phyloP scores from a whole-genome alignment of 1,284 basidiomycete genomes.

The Heterobasidion irregulare region DNA sequence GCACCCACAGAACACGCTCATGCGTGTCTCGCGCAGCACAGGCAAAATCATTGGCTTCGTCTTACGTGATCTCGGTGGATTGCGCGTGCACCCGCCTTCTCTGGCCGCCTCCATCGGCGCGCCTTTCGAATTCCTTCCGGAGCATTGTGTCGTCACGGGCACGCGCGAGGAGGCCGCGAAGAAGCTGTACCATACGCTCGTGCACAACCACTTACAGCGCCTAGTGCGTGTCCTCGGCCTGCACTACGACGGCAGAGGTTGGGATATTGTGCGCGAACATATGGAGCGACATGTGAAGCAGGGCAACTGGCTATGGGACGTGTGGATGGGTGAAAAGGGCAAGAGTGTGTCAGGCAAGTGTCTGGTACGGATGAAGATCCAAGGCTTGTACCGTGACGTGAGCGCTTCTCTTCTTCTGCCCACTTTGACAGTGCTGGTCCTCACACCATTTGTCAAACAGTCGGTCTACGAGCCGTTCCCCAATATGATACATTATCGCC shows the following conservation, averaged over 20 bases:
- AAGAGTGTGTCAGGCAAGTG: conserved; percentile 39
- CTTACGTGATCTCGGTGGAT: conserved; percentile 41
- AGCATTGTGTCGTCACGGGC: conserved; percentile 36
- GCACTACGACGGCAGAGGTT: conserved; percentile 38
- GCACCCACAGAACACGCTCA: conserved; percentile 43
- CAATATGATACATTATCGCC: conserved; percentile 32
- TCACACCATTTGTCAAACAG: conserved; percentile 19
- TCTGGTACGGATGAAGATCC: conserved; percentile 43
- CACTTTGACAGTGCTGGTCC: conserved; percentile 2
- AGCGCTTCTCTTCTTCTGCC: conserved; percentile 10
- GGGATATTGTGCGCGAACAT: conserved; percentile 35
- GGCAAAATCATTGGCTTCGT: conserved; percentile 36
- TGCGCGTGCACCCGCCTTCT: conserved; percentile 40
- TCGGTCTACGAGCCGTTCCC: conserved; percentile 39
- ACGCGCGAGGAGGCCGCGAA: conserved; percentile 37
- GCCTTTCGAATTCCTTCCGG: conserved; percentile 38
- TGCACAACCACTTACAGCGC: conserved; percentile 47
- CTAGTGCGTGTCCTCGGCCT: conserved; percentile 39
- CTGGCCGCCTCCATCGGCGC: conserved; percentile 34
- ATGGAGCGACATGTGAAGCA: conserved; percentile 32
- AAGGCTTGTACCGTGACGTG: conserved; percentile 42
- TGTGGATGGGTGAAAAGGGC: conserved; percentile 33
- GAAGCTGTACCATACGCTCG: conserved; percentile 46
- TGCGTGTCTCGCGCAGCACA: conserved; percentile 32
- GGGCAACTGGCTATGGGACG: conserved; percentile 31